Base-by-base conservation (phyloP, 2,329 filamentous ascomycete genomes). In the Exophiala sideris region DNA sequence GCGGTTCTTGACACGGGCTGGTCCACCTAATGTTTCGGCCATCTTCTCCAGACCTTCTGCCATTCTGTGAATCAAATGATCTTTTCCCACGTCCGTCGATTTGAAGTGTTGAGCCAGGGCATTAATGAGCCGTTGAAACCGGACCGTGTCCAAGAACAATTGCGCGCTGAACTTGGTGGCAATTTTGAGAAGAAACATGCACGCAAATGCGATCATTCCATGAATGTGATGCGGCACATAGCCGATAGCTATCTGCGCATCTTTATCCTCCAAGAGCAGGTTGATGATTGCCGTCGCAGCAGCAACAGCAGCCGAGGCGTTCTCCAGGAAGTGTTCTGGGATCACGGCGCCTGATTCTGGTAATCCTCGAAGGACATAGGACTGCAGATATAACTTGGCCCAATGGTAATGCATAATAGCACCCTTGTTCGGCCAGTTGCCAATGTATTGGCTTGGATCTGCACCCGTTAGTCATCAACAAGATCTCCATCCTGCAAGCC, bases 361-460 rank as follows among this genome's bases (percentile, higher is more conserved):
- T 48, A 77, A 73, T 7, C 75, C 75, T 29, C 76, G 72, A 20
- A 80, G 64, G 29, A 76, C 76, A 21, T 78, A 73, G 3, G 78
- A 78, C 41, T 77, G 74, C 7, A 80, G 66, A 44, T 79, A 75
- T 14, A 80, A 65, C 45, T 76, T 72, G 44, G 75, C 78, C 60
- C 79, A 80, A 62, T 79, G 69, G 56, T 77, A 78, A 60, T 79
- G 76, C 55, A 80, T 67, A 24, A 70, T 69, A 5, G 78, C 75
- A 20, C 75, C 76, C 64, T 78, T 78, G 49, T 74, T 72, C 16
- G 77, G 77, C 60, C 79, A 79, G 47, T 71, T 69, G 36, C 74
- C 72, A 34, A 80, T 70, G 57, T 76, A 72, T 51, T 70, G 69
- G 55, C 76, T 76, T 32, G 72, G 72, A 44, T 68, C 76, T 78